These are phyloP conservation scores for Pelagophyceae sp. DNA, from an alignment of 352 stramenopile species.

Conservation along the genomic window DNA sequence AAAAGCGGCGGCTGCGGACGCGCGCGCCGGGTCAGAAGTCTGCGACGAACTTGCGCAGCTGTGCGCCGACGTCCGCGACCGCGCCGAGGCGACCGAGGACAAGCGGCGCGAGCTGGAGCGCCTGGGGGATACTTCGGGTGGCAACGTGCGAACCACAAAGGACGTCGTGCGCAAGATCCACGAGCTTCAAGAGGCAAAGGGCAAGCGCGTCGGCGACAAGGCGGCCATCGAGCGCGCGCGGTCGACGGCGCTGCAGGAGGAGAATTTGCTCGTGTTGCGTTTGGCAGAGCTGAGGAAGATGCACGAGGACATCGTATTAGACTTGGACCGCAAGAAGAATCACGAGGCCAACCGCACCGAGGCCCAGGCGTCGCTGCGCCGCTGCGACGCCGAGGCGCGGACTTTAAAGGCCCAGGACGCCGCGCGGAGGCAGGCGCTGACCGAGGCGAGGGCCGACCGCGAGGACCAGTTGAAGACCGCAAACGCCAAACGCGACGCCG, in stretches of 20 bases:
- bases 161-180: not conserved
- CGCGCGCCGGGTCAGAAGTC: not conserved
- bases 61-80: not conserved
- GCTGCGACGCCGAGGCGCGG: constrained; percentile 14
- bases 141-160: not conserved
- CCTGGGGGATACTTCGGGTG: not conserved
- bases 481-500: not conserved
- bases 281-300: not conserved
- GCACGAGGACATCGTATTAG: not conserved
- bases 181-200: not conserved
- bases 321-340: not conserved
- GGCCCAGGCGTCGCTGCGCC: not conserved
- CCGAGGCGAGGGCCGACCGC: constrained; percentile 36
- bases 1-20: not conserved
- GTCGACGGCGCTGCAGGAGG: not conserved
- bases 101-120: not conserved
- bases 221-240: not conserved
- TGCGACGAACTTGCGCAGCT: not conserved
- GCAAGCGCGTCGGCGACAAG: not conserved
- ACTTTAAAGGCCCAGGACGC: constrained; percentile 34
- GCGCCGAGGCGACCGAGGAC: not conserved
- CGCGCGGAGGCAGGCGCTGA: constrained; percentile 39
- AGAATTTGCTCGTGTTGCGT: not conserved
- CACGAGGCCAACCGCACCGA: not conserved
- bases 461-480: not conserved